phyloP scores from a whole-genome alignment of 805 yeast genomes.

The Pichia pseudocactophila region DNA sequence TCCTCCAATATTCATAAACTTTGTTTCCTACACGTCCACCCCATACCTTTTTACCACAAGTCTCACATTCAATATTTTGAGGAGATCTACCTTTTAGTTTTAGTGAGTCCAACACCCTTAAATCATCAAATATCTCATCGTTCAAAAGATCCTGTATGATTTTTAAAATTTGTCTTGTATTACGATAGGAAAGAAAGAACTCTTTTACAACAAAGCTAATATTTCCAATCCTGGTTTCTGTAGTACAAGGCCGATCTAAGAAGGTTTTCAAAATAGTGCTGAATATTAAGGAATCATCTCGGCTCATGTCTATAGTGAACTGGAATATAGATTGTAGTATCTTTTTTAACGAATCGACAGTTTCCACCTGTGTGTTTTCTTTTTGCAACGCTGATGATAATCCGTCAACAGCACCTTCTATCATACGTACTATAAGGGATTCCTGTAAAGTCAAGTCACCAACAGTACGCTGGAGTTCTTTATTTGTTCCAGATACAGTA shows the following conservation, averaged over 20 bases:
- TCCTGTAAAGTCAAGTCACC: constrained; percentile 25
- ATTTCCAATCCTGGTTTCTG: constrained; percentile 47
- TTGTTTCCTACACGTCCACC: constrained; percentile 50
- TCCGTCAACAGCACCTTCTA: constrained; percentile 31
- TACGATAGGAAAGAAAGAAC: constrained; percentile 52
- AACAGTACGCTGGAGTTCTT: constrained; percentile 7
- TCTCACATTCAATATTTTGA: constrained; percentile 50
- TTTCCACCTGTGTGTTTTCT: constrained; percentile 15
- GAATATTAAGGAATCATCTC: constrained; percentile 33
- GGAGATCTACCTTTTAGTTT: constrained; percentile 57
- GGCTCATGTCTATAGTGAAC: constrained; percentile 27
- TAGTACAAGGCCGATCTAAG: constrained; percentile 39
- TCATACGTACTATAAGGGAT: constrained; percentile 31
- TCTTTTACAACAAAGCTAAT: constrained; percentile 53
- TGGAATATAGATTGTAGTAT: constrained; percentile 36
- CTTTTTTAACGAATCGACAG: constrained; percentile 25
- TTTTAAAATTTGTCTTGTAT: constrained; percentile 49
- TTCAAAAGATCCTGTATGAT: constrained; percentile 48
- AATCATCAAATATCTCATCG: constrained; percentile 41
- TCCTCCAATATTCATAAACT: constrained; percentile 52
- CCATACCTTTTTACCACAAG: constrained; percentile 68
- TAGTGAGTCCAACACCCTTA: constrained; percentile 33
- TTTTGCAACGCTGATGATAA: constrained; percentile 15
- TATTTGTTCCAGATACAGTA: constrained; percentile 22
- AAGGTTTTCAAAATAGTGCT: constrained; percentile 47